Base-by-base conservation (phyloP, 192 early-diverging fungal species). In the Backusella mclennaniae region DNA sequence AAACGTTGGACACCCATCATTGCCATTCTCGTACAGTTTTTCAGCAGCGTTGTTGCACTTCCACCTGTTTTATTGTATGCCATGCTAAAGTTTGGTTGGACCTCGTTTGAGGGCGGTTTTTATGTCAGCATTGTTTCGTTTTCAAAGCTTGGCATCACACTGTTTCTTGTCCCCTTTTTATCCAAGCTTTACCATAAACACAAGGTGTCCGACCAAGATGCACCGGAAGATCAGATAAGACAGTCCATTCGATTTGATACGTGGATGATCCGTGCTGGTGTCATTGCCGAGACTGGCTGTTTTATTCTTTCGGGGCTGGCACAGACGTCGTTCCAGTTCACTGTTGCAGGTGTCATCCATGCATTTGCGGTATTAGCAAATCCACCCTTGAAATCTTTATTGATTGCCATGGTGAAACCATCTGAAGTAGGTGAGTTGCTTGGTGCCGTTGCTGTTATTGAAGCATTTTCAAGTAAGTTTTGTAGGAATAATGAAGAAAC, bases 341-440 rank as follows among this genome's bases (percentile, higher is more conserved):
- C 59, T 36, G 15, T 63, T 9, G 79, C 73, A 9, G 72, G 75
- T 4, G 56, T 74, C 1, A 35, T 83, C 3, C 85, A 83, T 23
- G 49, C 84, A 3, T 49, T 84, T 11, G 63, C 75, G 3, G 77
- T 80, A 21, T 76, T 87, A 29, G 35, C 83, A 9, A 11, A 31
- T 11, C 84, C 88, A 0, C 84, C 84, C 0, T 44, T 85, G 1
- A 85, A 75, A 38, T 80, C 87, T 1, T 17, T 89, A 17, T 31
- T 87, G 21, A 88, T 83, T 19, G 76, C 73, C n/a, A 59, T 85
- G 66, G 86, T 89, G 9, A 72, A 80, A 3, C 81, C 86, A 1
- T 81, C 79, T 9, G 74, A 89, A 79, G 76, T 85, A 41, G 88
- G 87, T 2, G 82, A 87, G 33, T 77, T 83, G 12, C 49, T 89